These are phyloP conservation scores for Astrephomene gubernaculifera DNA, from an alignment of 139 green algal genomes.

Conservation along the genomic window DNA sequence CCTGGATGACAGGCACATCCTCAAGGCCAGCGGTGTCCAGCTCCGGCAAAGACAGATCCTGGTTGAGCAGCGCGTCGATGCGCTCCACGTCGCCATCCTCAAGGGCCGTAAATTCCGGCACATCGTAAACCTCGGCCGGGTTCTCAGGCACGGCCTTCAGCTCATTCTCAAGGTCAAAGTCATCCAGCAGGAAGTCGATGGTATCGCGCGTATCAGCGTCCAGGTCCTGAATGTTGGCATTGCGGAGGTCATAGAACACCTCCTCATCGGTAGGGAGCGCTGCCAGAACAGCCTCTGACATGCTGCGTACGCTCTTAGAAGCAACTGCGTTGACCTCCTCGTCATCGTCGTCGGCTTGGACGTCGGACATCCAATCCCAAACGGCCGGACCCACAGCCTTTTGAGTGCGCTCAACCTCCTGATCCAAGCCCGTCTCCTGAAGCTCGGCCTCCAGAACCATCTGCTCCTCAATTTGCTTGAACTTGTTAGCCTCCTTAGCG, in stretches of 20 bases:
- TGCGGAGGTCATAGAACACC: conserved; percentile 31
- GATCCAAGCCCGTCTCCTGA: conserved; percentile 49
- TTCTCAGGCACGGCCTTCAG: conserved; percentile 32
- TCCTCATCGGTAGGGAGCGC: conserved; percentile 38
- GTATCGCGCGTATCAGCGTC: conserved; percentile 46
- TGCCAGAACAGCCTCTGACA: conserved; percentile 7
- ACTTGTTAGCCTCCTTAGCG: conserved; percentile 44
- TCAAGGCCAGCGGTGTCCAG: conserved; percentile 9
- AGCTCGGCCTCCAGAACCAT: conserved; percentile 58
- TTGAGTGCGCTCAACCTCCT: conserved; percentile 13
- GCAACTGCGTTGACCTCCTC: conserved; percentile 15
- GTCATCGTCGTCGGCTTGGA: conserved; percentile 26
- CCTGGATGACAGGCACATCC: background rate
- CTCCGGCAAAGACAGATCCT: conserved; percentile 32
- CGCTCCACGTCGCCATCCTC: conserved; percentile 2
- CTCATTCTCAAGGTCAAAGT: conserved; percentile 52
- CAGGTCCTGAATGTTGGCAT: conserved; percentile 47
- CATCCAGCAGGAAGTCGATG: conserved; percentile 53
- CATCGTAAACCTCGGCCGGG: background rate
- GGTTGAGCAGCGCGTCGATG: conserved; percentile 33
- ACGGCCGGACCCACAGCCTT: conserved; percentile 11
- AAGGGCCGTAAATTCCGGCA: conserved; percentile 17
- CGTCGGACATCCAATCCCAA: conserved; percentile 54
- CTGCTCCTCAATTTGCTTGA: conserved; percentile 57
- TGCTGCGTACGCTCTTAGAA: background rate